A percentile compares a stretch with the other conserved stretches of the same genome.
Conservation (phyloP, 305 asterid genomes). For the Fraxinus latifolia region DNA sequence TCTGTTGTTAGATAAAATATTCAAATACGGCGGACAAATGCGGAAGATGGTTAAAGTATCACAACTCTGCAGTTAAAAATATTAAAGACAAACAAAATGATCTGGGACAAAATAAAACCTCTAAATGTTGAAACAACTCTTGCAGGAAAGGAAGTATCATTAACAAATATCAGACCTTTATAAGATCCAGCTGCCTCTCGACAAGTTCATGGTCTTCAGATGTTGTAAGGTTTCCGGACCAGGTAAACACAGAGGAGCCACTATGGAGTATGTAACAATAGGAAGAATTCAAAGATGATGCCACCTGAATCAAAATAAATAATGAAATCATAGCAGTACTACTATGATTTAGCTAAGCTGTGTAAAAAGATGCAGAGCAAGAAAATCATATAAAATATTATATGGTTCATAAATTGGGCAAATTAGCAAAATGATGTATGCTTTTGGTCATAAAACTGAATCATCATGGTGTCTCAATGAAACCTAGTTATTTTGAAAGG, state of each 20-base stretch:
- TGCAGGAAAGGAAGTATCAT: constrained; percentile 9
- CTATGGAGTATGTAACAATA: constrained; percentile 91
- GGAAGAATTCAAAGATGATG: constrained; percentile 82
- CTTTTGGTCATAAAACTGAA: not conserved
- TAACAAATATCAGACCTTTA: constrained; percentile 57
- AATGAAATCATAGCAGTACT: constrained; percentile 3
- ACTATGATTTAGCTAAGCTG: not conserved
- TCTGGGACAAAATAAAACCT: constrained; percentile 18
- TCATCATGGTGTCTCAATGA: not conserved
- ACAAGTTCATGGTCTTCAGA: constrained; percentile 90
- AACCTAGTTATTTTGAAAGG: not conserved
- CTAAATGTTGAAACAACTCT: constrained; percentile 5
- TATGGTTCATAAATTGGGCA: not conserved
- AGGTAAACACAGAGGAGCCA: constrained; percentile 69
- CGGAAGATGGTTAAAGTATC: not conserved
- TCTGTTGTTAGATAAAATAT: not conserved
- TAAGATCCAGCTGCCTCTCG: constrained; percentile 93
- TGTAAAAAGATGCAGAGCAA: not conserved
- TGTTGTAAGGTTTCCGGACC: constrained; percentile 84
- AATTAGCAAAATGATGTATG: not conserved
- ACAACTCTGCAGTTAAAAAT: constrained; percentile 2
- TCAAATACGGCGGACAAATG: not conserved
- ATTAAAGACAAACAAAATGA: not conserved
- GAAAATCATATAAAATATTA: not conserved
- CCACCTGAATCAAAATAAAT: constrained; percentile 60